Evolutionary conservation across 2,329 filamentous ascomycete genomes (phyloP).

Genomic region (Fusarium solani-melongenae): DNA sequence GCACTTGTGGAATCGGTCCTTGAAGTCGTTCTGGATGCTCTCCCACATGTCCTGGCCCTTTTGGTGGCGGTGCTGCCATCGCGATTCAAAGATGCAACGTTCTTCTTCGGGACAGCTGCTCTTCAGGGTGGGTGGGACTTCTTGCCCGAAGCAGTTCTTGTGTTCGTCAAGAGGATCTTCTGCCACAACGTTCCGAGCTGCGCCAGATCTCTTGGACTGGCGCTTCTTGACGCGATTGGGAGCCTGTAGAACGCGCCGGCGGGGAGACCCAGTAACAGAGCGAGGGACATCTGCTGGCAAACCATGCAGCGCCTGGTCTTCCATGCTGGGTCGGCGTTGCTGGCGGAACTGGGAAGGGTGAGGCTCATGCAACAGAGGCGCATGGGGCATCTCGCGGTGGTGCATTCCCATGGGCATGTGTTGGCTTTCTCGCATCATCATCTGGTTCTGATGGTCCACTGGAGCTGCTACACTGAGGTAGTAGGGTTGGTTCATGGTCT

Average conservation of each 20-base stretch:
- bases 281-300: conserved; percentile 21
- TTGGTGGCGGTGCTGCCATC: conserved; percentile 56
- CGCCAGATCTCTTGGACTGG: conserved; percentile 27
- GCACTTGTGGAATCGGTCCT: conserved; percentile 47
- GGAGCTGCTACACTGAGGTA: conserved; percentile 42
- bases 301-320: conserved; percentile 23
- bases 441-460: conserved; percentile 41
- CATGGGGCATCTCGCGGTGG: conserved; percentile 38
- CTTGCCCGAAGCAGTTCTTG: conserved; percentile 49
- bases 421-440: conserved; percentile 38
- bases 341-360: conserved; percentile 37
- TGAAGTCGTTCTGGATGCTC: conserved; percentile 59
- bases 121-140: conserved; percentile 54
- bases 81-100: conserved; percentile 61
- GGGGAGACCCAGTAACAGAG: conserved; percentile 43
- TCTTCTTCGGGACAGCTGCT: conserved; percentile 60
- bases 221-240: conserved; percentile 45
- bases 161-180: conserved; percentile 46
- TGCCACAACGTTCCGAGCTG: conserved; percentile 14
- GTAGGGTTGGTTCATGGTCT: conserved; percentile 43
- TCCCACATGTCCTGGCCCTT: conserved; percentile 71
- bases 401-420: conserved; percentile 41
- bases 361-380: conserved; percentile 40
- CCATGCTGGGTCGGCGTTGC: conserved; percentile 40
- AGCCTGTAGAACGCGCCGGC: conserved; percentile 37